Conservation (phyloP, 192 early-diverging fungal species). For the Coemansia sp. region DNA sequence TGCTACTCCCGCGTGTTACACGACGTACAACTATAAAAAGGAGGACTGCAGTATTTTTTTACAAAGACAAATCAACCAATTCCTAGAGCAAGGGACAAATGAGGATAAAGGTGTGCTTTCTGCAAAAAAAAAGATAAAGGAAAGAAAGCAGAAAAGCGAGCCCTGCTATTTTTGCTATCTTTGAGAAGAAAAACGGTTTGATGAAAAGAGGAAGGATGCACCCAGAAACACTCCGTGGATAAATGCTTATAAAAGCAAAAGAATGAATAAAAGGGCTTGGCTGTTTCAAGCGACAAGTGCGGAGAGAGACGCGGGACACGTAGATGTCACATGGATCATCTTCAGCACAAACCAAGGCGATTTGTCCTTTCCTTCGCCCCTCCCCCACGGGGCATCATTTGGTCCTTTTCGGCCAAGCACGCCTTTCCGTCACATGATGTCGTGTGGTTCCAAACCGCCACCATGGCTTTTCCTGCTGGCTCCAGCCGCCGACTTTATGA, state of each 20-base stretch:
- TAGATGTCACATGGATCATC: no score
- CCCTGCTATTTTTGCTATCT: no score
- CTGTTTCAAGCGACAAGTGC: no score
- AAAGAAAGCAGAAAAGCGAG: not conserved
- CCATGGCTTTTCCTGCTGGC: not conserved
- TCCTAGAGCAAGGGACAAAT: not conserved
- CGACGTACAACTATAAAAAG: conserved; percentile 1
- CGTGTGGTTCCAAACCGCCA: no score
- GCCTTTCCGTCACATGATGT: not conserved
- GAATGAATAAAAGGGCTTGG: not conserved
- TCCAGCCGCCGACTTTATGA: conserved; percentile 24
- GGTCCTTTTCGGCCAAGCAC: no score
- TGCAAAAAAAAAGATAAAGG: not conserved
- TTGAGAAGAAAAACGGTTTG: no score
- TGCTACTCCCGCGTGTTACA: not conserved
- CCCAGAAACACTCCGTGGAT: not conserved
- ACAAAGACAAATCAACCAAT: not conserved
- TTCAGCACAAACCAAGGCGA: no score
- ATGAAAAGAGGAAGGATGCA: no score
- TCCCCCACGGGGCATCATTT: no score
- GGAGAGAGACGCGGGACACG: no score
- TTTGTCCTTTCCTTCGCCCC: no score
- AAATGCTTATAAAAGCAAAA: not conserved
- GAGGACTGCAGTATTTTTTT: not conserved
- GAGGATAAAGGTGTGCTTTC: not conserved